A percentile compares a stretch with the other conserved stretches of the same genome.
Conservation (phyloP, 331 rosid genomes). For the Phaseolus coccineus region DNA sequence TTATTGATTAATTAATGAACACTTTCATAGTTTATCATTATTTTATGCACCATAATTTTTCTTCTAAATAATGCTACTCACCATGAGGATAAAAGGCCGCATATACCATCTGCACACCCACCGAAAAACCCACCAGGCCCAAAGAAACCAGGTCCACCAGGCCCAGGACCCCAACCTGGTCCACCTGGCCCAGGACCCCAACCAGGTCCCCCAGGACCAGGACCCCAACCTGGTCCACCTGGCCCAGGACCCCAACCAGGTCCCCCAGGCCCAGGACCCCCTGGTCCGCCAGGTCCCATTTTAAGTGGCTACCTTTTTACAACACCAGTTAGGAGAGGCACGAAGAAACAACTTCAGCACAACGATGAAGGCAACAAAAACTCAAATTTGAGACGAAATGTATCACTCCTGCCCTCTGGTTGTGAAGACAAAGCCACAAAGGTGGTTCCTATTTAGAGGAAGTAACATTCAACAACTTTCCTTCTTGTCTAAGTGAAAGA, state of each 20-base stretch:
- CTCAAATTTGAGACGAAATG: neutral
- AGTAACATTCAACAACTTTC: constrained; percentile 13
- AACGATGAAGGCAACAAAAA: neutral
- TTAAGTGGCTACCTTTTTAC: neutral
- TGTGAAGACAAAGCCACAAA: constrained; percentile 2
- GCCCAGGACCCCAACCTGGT: constrained; percentile 18
- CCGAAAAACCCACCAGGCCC: constrained; percentile 68
- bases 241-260: constrained; percentile 24
- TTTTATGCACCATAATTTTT: neutral
- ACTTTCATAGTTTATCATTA: neutral
- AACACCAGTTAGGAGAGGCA: neutral
- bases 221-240: constrained; percentile 46
- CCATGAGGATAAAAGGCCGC: constrained; percentile 67
- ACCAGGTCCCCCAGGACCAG: constrained; percentile 41
- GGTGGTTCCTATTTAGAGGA: constrained; percentile 21
- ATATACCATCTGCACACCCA: constrained; percentile 65
- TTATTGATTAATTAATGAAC: neutral
- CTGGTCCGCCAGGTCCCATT: constrained; percentile 50
- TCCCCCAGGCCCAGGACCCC: constrained; percentile 50
- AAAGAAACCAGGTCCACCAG: constrained; percentile 33
- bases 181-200: constrained; percentile 16
- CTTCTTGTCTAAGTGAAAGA: neutral
- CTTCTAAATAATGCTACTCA: constrained; percentile 21
- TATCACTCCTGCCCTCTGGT: neutral
- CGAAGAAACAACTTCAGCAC: neutral